phyloP scores from a whole-genome alignment of 2,329 filamentous ascomycete genomes.

The Penicillium sp. region DNA sequence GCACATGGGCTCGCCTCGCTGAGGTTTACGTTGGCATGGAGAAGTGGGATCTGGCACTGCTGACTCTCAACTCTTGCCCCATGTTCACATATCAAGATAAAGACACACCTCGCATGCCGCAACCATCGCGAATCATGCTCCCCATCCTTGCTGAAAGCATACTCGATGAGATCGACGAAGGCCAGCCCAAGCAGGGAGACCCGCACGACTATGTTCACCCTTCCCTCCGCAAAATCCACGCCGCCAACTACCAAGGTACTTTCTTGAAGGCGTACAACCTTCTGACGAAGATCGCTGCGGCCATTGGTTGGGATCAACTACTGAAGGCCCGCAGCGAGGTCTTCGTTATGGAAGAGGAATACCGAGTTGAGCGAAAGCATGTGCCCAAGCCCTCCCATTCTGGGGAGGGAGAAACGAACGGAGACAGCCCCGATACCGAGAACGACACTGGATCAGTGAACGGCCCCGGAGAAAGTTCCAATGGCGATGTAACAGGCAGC shows the following conservation, averaged over 20 bases:
- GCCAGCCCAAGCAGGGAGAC: slow-evolving; percentile 69
- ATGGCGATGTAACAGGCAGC: slow-evolving; percentile 32
- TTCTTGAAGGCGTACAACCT: slow-evolving; percentile 94
- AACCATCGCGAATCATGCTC: slow-evolving; percentile 82
- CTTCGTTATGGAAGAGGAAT: slow-evolving; percentile 99
- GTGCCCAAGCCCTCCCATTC: slow-evolving; percentile 75
- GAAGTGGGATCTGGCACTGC: slow-evolving; percentile 92
- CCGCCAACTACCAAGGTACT: slow-evolving; percentile 88
- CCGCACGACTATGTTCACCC: slow-evolving; percentile 85
- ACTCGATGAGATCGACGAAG: slow-evolving; percentile 94
- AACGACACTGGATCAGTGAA: slow-evolving; percentile 28
- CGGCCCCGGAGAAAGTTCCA: slow-evolving; percentile 19
- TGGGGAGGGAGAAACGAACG: slow-evolving; percentile 50
- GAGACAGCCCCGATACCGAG: slow-evolving; percentile 28
- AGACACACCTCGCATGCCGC: slow-evolving; percentile 90
- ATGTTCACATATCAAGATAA: slow-evolving; percentile 99
- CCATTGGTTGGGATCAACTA: slow-evolving; percentile 97
- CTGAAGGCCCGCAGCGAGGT: slow-evolving; percentile 94
- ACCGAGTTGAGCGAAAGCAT: slow-evolving; percentile 70
- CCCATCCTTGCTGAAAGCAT: slow-evolving; percentile 86
- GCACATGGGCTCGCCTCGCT: slow-evolving; percentile 90
- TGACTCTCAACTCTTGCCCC: slow-evolving; percentile 95
- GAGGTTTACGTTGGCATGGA: slow-evolving; percentile 94
- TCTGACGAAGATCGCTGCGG: slow-evolving; percentile 90
- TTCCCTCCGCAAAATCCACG: slow-evolving; percentile 80